These are phyloP conservation scores for Trametes meyenii DNA, from an alignment of 768 basidiomycete genomes.

Conservation along the genomic window DNA sequence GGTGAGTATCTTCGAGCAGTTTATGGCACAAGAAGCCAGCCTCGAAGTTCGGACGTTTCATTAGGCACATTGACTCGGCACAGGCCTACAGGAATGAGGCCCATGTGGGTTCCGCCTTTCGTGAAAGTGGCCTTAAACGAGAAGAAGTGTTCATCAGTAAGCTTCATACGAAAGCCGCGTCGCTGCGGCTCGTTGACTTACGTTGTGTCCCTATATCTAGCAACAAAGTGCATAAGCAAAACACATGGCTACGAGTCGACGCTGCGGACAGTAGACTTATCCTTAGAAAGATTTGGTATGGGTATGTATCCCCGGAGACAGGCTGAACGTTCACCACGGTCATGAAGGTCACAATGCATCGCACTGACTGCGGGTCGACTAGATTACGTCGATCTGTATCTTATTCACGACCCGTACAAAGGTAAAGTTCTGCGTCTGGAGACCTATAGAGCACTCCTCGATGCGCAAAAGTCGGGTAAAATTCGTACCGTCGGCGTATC, in stretches of 20 bases:
- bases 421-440: constrained; percentile 43
- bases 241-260: constrained; percentile 72
- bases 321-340: constrained; percentile 12
- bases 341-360: constrained; percentile 9
- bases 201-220: constrained; percentile 39
- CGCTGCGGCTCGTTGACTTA: background rate
- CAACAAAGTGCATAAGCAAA: constrained; percentile 67
- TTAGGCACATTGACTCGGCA: constrained; percentile 72
- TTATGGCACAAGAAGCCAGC: background rate
- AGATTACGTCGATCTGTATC: constrained; percentile 52
- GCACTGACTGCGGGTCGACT: background rate
- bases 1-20: constrained; percentile 10
- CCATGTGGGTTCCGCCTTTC: constrained; percentile 62
- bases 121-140: constrained; percentile 55
- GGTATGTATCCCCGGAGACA: constrained; percentile 40
- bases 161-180: background rate
- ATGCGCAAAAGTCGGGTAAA: constrained; percentile 40
- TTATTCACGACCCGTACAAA: constrained; percentile 47
- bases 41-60: background rate
- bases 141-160: constrained; percentile 66
- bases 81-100: constrained; percentile 71
- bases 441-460: constrained; percentile 44
- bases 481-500: constrained; percentile 47
- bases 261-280: constrained; percentile 59
- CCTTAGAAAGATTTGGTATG: constrained; percentile 58